Percentiles rank a stretch among this genome's conserved stretches.
phyloP scores from a whole-genome alignment of 2,329 filamentous ascomycete genomes.

The Cladosporium halotolerans region DNA sequence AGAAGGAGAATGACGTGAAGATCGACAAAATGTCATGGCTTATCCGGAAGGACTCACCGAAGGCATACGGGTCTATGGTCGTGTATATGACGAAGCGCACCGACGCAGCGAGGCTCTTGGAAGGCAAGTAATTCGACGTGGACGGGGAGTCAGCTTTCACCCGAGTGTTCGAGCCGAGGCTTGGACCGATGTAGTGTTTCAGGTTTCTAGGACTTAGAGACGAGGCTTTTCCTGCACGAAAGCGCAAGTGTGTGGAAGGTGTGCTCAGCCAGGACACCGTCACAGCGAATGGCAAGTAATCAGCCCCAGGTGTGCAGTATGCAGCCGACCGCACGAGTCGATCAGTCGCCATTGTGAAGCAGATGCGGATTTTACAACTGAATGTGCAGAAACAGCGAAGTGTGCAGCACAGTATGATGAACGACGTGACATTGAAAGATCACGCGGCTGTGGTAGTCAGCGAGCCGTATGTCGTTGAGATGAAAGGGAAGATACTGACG shows the following conservation, averaged over 20 bases:
- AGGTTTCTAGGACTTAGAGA: neutral
- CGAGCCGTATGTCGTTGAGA: too few species aligned
- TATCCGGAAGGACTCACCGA: slow-evolving; percentile 6
- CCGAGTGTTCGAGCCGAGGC: neutral
- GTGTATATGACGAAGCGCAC: slow-evolving; percentile 6
- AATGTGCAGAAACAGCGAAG: too few species aligned
- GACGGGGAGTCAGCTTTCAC: neutral
- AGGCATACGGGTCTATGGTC: slow-evolving; percentile 11
- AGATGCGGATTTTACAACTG: neutral
- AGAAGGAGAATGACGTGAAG: slow-evolving; percentile 11
- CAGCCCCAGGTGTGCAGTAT: neutral
- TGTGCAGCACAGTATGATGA: too few species aligned
- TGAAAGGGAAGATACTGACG: too few species aligned
- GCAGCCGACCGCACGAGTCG: neutral
- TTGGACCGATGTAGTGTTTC: neutral
- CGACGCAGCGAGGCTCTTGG: neutral
- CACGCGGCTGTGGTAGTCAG: neutral
- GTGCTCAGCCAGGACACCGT: neutral
- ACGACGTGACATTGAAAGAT: neutral
- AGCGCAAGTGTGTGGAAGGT: neutral
- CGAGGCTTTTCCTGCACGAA: neutral
- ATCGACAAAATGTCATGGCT: slow-evolving; percentile 6
- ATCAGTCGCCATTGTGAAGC: neutral
- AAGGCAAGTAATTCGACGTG: neutral
- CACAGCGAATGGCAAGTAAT: neutral